These are phyloP conservation scores for Diacronema lutheri DNA, from an alignment of 78 protist species.

Conservation along the genomic window DNA sequence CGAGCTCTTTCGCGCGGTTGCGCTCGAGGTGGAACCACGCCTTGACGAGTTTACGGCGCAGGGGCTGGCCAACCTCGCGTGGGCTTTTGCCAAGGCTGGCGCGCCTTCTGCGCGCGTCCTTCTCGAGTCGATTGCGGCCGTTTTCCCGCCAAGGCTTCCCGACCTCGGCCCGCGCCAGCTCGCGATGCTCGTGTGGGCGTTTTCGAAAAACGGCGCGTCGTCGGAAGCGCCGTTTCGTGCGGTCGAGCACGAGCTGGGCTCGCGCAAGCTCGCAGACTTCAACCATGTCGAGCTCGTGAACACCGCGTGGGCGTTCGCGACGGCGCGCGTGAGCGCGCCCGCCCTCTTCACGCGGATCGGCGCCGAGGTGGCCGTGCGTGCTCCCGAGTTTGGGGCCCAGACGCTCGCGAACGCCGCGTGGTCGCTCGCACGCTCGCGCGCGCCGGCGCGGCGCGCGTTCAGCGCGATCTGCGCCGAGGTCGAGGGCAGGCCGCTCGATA, in stretches of 20 bases:
- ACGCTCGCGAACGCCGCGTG: neutral
- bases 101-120: neutral
- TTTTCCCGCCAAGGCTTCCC: neutral
- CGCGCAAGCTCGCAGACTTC: neutral
- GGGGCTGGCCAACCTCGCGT: neutral
- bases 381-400: neutral
- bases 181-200: neutral
- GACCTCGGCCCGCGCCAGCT: slow-evolving; percentile 12
- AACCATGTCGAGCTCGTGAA: too few species aligned
- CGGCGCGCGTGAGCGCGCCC: neutral
- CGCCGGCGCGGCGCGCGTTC: too few species aligned
- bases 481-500: too few species aligned
- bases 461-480: neutral
- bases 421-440: too few species aligned
- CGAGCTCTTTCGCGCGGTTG: neutral
- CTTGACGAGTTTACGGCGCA: neutral
- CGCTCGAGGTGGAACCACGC: neutral
- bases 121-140: neutral
- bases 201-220: neutral
- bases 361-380: too few species aligned
- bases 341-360: too few species aligned
- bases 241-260: neutral
- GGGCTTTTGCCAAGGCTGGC: slow-evolving; percentile 8
- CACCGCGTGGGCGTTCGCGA: neutral
- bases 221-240: neutral